Evolutionary conservation across 2,329 filamentous ascomycete species (phyloP), one percentile per base, ranked within the genome.

Genomic region (Trichoderma koningii): DNA sequence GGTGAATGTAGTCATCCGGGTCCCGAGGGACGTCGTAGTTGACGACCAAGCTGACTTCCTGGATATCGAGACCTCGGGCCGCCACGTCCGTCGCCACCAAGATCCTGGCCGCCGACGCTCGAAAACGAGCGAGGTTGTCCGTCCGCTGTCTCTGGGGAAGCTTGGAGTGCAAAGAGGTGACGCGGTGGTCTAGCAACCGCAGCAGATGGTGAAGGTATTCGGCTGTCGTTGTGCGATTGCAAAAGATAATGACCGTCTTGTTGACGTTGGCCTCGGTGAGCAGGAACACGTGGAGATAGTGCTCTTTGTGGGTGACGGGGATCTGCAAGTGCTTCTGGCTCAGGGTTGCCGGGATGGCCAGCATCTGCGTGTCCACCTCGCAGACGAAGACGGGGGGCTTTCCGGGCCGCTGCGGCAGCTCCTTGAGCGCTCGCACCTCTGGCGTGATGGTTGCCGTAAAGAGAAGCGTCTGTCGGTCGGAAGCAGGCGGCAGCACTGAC

Each of bases 21-120:
- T 97, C 92, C n/a, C 94, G 88, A 0, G 95, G 95, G 0, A 99
- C 87, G 74, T 99, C 95, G 77, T 93, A 99, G 78, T 99, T 98
- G 73, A 99, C 81, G 2, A 99, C 95, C 17, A 98, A 79, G 63
- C 86, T 89, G 7, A 98, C 94, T 70, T 93, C 91, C 1, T 94
- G 94, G 67, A 99, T 97, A 79, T 99, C 95, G 4, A 99, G 85
- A 83, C 95, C 95, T 76, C 95, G 87, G 21, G 93, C 91, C 0
- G 95, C 95, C 15, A 99, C 93, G 75, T 99, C 95, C 0, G 95
- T 99, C 1, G 95, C 94, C 12, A 99, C 91, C 1, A 99, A 85
- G 64, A 99, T 90, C 15, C 94, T 86, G 7, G 95, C 93, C 0
- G 93, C 95, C 6, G 88, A 86, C 2, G 95, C 94, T 38, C 95